phyloP scores from a whole-genome alignment of 371 early-diverging fungal genomes.

The Haplosporangium sp. region DNA sequence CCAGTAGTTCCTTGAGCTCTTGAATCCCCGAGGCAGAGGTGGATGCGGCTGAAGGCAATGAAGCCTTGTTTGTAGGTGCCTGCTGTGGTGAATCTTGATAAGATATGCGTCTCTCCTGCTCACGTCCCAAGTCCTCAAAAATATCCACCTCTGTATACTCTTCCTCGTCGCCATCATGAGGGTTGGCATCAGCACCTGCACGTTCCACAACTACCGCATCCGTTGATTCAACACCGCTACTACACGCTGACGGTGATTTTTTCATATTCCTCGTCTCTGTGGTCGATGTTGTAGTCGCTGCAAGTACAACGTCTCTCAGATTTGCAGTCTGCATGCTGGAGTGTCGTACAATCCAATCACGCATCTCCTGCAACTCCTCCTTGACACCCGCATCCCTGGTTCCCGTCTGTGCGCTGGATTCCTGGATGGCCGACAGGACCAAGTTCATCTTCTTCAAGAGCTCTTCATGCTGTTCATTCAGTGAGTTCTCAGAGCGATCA shows the following conservation, averaged over 20 bases:
- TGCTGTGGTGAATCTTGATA: too few relatives aligned
- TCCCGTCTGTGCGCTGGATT: conserved; percentile 10
- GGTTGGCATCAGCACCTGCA: background rate
- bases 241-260: background rate
- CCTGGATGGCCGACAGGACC: conserved; percentile 34
- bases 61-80: background rate
- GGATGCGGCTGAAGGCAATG: background rate
- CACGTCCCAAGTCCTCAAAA: conserved; percentile 17
- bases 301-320: conserved; percentile 38
- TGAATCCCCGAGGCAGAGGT: conserved; percentile 14
- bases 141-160: conserved; percentile 30
- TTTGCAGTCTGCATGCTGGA: conserved; percentile 45
- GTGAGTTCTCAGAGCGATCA: conserved; percentile 28
- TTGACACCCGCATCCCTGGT: conserved; percentile 16
- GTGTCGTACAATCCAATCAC: conserved; percentile 47
- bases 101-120: too few relatives aligned
- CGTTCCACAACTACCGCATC: background rate
- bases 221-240: background rate
- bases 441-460: conserved; percentile 35
- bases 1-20: conserved; percentile 42
- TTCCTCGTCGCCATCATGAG: conserved; percentile 14
- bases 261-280: background rate
- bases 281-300: background rate
- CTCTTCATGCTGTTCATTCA: conserved; percentile 48
- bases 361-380: conserved; percentile 39